Evolutionary conservation across 139 green algal genomes (phyloP).

Genomic region (Chlamydomonas incerta): DNA sequence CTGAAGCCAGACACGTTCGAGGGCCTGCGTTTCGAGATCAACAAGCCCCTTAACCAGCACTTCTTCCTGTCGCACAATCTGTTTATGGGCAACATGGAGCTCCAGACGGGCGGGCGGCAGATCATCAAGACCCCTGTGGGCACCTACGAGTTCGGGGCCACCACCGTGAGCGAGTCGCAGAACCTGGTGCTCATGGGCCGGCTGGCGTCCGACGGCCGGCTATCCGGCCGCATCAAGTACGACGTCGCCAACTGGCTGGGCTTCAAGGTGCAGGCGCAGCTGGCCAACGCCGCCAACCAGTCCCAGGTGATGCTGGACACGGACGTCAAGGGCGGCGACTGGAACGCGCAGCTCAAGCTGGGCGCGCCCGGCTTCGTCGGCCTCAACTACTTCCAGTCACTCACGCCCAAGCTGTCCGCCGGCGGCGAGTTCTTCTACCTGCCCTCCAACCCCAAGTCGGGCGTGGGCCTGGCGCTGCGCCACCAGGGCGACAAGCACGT

Average conservation of each 20-base stretch:
- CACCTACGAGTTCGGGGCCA: conserved; percentile 99
- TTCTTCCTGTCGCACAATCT: conserved; percentile 93
- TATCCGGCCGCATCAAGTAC: conserved; percentile 82
- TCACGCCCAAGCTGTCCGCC: conserved; percentile 84
- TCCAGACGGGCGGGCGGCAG: conserved; percentile 75
- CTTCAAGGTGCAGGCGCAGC: conserved; percentile 89
- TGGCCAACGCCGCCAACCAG: conserved; percentile 79
- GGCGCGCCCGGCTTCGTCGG: conserved; percentile 94
- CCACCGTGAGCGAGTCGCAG: conserved; percentile 87
- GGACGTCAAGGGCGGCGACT: conserved; percentile 87
- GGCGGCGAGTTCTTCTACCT: conserved; percentile 96
- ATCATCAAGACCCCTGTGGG: conserved; percentile 89
- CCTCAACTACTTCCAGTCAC: conserved; percentile 95
- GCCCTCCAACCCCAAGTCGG: conserved; percentile 83
- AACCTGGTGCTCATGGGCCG: conserved; percentile 82
- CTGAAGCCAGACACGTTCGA: conserved; percentile 98
- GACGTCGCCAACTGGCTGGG: conserved; percentile 83
- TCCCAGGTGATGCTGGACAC: conserved; percentile 67
- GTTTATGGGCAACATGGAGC: conserved; percentile 95
- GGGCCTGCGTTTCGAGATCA: conserved; percentile 97
- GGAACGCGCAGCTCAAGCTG: conserved; percentile 96
- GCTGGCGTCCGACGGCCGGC: conserved; percentile 88
- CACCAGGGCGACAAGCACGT: conserved; percentile 82
- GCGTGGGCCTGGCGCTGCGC: conserved; percentile 81
- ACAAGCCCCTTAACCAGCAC: conserved; percentile 97